Evolutionary conservation across 192 early-diverging fungal species (phyloP).

Genomic region (Funneliformis mosseae): DNA sequence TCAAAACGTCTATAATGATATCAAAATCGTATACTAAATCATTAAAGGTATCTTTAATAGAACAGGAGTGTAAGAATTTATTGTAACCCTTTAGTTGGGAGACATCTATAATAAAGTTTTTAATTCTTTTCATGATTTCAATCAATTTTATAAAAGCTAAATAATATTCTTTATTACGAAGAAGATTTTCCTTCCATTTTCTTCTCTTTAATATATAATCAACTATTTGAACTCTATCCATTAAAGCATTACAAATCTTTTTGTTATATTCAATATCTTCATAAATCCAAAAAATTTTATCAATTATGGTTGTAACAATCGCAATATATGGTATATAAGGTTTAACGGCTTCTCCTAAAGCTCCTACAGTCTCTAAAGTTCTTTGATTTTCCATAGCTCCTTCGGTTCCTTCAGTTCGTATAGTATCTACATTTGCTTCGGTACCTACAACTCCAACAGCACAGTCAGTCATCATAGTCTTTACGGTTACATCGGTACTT

Average conservation of each 20-base stretch:
- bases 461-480: too few species aligned
- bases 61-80: background rate
- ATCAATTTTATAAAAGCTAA: constrained; percentile 1
- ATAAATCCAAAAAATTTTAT: background rate
- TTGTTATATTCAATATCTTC: background rate
- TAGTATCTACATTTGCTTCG: too few species aligned
- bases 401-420: too few species aligned
- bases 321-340: background rate
- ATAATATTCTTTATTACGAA: background rate
- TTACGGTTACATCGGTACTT: too few species aligned
- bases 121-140: constrained; percentile 7
- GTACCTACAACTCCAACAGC: too few species aligned
- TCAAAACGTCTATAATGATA: background rate
- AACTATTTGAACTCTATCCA: background rate
- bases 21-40: background rate
- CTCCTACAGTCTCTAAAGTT: background rate
- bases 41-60: constrained; percentile 6
- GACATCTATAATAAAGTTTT: constrained; percentile 18
- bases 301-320: background rate
- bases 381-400: too few species aligned
- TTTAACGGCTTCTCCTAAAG: background rate
- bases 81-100: constrained; percentile 15
- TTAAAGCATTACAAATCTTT: background rate
- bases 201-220: background rate
- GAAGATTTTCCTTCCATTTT: background rate